phyloP scores from a whole-genome alignment of 148 eudicot species.

The Rheum nobile region DNA sequence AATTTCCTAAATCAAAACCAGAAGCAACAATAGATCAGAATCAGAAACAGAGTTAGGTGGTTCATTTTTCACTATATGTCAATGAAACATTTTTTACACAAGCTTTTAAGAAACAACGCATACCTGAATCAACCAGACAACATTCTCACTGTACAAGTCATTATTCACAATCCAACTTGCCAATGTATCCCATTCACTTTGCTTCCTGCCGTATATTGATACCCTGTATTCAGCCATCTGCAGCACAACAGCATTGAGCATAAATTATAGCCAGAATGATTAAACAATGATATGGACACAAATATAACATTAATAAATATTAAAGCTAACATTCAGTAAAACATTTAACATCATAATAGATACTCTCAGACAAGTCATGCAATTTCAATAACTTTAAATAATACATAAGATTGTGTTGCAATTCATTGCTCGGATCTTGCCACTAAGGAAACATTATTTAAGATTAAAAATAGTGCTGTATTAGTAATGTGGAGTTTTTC shows the following conservation, averaged over 20 bases:
- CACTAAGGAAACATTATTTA: not conserved
- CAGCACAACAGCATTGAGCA: conserved; percentile 8
- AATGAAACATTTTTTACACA: not conserved
- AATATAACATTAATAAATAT: not conserved
- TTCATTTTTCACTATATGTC: not conserved
- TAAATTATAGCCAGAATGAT: not conserved
- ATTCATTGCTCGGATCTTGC: not conserved
- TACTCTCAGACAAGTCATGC: not conserved
- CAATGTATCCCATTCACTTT: conserved; percentile 84
- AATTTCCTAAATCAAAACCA: not conserved
- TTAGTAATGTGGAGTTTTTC: not conserved
- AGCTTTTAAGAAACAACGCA: not conserved
- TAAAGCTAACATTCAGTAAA: too few species aligned
- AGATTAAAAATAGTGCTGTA: not conserved
- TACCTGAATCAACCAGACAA: conserved; percentile 86
- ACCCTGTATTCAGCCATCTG: conserved; percentile 86
- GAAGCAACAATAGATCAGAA: not conserved
- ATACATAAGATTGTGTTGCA: not conserved
- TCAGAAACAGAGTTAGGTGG: not conserved
- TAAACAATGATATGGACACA: not conserved
- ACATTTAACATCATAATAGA: not conserved
- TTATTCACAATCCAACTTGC: conserved; percentile 83
- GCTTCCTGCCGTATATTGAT: conserved; percentile 72
- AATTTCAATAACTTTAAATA: not conserved
- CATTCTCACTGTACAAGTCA: conserved; percentile 59